Conservation (phyloP, 2,329 filamentous ascomycete genomes). For the Colletotrichum musicola region DNA sequence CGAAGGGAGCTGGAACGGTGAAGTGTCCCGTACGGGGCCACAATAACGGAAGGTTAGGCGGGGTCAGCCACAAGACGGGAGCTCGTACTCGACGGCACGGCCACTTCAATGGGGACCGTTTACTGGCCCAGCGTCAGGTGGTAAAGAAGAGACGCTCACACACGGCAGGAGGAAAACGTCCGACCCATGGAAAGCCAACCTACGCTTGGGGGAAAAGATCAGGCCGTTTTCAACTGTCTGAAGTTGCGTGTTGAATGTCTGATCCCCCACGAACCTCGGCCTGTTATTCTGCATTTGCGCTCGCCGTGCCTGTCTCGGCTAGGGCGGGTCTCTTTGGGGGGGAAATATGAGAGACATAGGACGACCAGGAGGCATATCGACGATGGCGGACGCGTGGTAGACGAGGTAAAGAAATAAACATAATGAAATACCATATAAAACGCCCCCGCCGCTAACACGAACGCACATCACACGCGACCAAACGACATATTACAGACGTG, state of each 20-base stretch:
- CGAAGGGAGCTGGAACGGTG: conserved; percentile 17
- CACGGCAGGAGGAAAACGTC: conserved; percentile 16
- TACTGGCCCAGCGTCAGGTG: background rate
- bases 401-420: background rate
- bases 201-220: conserved; percentile 5
- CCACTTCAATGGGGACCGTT: background rate
- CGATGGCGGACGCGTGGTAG: background rate
- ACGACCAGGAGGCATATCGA: background rate
- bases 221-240: conserved; percentile 28
- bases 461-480: conserved; percentile 18
- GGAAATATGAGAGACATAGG: conserved; percentile 8
- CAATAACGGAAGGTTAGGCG: conserved; percentile 11
- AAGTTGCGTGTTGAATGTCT: conserved; percentile 19
- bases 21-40: conserved; percentile 7
- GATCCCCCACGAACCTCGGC: conserved; percentile 13
- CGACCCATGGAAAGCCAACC: background rate
- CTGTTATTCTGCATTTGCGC: background rate
- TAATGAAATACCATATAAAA: no score
- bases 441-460: background rate
- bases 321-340: background rate
- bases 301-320: background rate
- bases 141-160: background rate
- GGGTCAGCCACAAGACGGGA: background rate
- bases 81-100: conserved; percentile 14
- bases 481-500: conserved; percentile 13